Percentiles rank a stretch among this genome's conserved stretches.
Conservation (phyloP, 306 rosid species). For the Dryas drummondii region DNA sequence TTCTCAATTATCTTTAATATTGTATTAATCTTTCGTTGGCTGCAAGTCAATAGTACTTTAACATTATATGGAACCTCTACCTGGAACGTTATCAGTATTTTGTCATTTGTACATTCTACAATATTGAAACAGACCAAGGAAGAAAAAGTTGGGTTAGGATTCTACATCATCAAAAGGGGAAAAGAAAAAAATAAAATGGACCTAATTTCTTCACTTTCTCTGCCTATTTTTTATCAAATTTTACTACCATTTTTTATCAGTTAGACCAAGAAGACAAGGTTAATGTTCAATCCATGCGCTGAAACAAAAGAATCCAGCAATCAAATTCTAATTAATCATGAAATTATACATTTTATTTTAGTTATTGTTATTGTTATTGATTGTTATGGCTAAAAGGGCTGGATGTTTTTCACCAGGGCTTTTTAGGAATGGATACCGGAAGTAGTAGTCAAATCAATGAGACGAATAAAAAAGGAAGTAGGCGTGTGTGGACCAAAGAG, state of each 20-base stretch:
- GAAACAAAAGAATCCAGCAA: not conserved
- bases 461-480: constrained; percentile 1
- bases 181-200: not conserved
- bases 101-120: not conserved
- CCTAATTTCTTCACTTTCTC: not conserved
- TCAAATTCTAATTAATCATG: not conserved
- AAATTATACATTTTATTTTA: not conserved
- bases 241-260: not conserved
- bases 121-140: not conserved
- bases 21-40: not conserved
- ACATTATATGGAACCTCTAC: not conserved
- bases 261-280: not conserved
- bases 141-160: not conserved
- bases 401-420: constrained; percentile 1
- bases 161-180: not conserved
- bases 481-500: not conserved
- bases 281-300: not conserved
- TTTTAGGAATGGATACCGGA: not conserved
- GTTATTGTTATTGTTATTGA: not conserved
- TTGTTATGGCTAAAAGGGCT: not conserved
- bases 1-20: not conserved
- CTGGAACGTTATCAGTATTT: not conserved
- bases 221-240: not conserved
- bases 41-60: not conserved
- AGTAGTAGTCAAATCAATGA: not conserved